phyloP scores from a whole-genome alignment of 768 basidiomycete species.

The Boletus pseudopeckii region DNA sequence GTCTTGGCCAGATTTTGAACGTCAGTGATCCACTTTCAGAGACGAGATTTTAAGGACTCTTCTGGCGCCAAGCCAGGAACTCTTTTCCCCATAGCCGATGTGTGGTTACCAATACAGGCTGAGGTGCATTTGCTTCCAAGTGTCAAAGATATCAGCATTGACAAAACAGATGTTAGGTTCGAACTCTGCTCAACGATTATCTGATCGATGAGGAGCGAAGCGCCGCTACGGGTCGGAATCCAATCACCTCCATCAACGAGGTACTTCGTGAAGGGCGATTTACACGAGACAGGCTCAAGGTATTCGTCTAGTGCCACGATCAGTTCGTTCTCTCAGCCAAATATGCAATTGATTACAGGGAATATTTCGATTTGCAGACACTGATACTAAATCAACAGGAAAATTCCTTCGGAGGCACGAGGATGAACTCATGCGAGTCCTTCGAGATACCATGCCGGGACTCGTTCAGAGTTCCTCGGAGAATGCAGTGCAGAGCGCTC shows the following conservation, averaged over 20 bases:
- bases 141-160: background rate
- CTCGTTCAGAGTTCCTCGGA: slow-evolving; percentile 72
- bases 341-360: slow-evolving; percentile 44
- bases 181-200: slow-evolving; percentile 81
- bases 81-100: slow-evolving; percentile 79
- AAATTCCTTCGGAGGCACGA: slow-evolving; percentile 74
- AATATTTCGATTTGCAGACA: slow-evolving; percentile 90
- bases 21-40: slow-evolving; percentile 38
- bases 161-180: slow-evolving; percentile 52
- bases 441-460: slow-evolving; percentile 92
- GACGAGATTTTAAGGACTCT: slow-evolving; percentile 88
- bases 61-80: slow-evolving; percentile 73
- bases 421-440: slow-evolving; percentile 75
- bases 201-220: slow-evolving; percentile 89
- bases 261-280: slow-evolving; percentile 82
- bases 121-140: slow-evolving; percentile 53
- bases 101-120: slow-evolving; percentile 84
- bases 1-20: background rate
- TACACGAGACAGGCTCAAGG: slow-evolving; percentile 77
- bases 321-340: background rate
- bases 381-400: slow-evolving; percentile 68
- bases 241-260: slow-evolving; percentile 92
- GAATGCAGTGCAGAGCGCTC: slow-evolving; percentile 54
- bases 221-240: slow-evolving; percentile 73
- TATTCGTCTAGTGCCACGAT: slow-evolving; percentile 24